Percentiles rank a stretch among this genome's conserved stretches.
Evolutionary conservation across 768 basidiomycete genomes (phyloP).

Genomic region (Sutorius australiensis): DNA sequence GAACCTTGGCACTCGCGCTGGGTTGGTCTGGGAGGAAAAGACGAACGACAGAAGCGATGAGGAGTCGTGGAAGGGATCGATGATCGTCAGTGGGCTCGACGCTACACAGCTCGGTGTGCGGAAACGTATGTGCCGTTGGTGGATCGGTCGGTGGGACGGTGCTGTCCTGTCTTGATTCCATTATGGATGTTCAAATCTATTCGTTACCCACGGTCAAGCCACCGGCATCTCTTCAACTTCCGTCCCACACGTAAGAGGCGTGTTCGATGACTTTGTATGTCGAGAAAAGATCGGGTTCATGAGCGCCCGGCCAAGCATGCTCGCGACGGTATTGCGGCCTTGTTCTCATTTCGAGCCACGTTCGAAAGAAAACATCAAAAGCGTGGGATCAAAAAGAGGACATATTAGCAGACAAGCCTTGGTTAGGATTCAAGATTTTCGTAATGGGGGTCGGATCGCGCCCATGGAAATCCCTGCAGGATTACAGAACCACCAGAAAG

Average conservation of each 20-base stretch:
- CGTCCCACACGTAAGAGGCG: background rate
- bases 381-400: background rate
- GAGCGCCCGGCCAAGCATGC: background rate
- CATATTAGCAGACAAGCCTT: background rate
- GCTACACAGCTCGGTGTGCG: slow-evolving; percentile 43
- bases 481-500: background rate
- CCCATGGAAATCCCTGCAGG: background rate
- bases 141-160: slow-evolving; percentile 51
- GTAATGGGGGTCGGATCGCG: background rate
- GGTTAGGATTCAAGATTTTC: background rate
- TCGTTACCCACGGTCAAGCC: background rate
- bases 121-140: slow-evolving; percentile 59
- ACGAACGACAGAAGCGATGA: slow-evolving; percentile 6
- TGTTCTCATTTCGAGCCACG: background rate
- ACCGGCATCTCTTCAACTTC: background rate
- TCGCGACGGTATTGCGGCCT: background rate
- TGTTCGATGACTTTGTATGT: background rate
- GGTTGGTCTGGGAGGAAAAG: slow-evolving; percentile 48
- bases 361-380: background rate
- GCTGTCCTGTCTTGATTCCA: background rate
- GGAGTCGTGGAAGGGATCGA: slow-evolving; percentile 44
- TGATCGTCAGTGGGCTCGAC: slow-evolving; percentile 46
- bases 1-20: slow-evolving; percentile 33
- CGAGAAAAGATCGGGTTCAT: background rate
- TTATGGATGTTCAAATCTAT: background rate